Base-by-base conservation (phyloP, 768 basidiomycete genomes). In the Calocybe indica region DNA sequence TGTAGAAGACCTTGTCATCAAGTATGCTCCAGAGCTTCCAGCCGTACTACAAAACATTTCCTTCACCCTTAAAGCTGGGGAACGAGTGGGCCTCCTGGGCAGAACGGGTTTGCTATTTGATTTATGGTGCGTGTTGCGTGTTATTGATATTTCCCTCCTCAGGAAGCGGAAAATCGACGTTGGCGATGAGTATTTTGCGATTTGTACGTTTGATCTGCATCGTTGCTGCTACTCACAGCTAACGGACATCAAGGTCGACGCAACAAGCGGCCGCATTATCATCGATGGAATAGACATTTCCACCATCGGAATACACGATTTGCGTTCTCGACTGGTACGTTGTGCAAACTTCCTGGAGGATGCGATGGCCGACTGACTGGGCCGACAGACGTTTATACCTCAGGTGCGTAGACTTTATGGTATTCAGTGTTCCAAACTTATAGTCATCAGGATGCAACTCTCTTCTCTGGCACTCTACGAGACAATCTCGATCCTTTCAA, bases 241-340 rank as follows among this genome's bases (percentile, higher is more conserved):
- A 15, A 46, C 12, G 22, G 22, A 22, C 22, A 32, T 39, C 28
- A 48, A 83, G 81, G 79, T 83, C 12, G 92, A 95, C 58, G 90
- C 92, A 1, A 67, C 74, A 2, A 69, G 68, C 11, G 93, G 93
- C 0, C 74, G 74, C 15, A 92, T 96, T 43, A 30, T 88, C 40
- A 82, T 95, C 13, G 92, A 93, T 52, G 92, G 91, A 5, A 83
- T 94, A 49, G 92, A 94, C 58, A 90, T 92, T 44, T 83, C 84
- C 1, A 83, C 70, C 3, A 92, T 96, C 47, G 91, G 92, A 9
- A 66, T 93, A 12, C 80, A 91, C 57, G 92, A 92, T 60, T 59
- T 94, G 52, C 75, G 88, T n/a, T 84, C 85, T 1, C 77, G 83
- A 52, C 54, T 88, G 63, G 84, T 85, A 58, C 60, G 81, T 66